phyloP scores from a whole-genome alignment of 345 rosid species.

The Melaleuca alternifolia region DNA sequence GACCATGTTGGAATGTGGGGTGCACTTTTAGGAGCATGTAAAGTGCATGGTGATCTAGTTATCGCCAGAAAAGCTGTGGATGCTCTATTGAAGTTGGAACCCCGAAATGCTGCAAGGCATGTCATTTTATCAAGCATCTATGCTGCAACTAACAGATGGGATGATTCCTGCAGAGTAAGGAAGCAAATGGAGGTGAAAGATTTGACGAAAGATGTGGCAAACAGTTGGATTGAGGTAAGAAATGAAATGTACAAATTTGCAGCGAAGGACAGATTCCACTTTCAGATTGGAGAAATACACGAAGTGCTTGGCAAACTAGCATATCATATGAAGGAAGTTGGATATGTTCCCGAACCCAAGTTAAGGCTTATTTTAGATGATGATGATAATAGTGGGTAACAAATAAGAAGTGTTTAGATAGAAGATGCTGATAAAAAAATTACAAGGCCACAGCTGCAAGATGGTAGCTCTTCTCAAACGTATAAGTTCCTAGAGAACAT shows the following conservation, averaged over 20 bases:
- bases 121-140: conserved; percentile 34
- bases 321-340: conserved; percentile 24
- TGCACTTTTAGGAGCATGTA: conserved; percentile 30
- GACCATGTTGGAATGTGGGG: conserved; percentile 36
- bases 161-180: conserved; percentile 22
- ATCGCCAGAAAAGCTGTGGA: conserved; percentile 31
- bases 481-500: not conserved
- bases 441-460: not conserved
- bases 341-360: not conserved
- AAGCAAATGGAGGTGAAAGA: conserved; percentile 21
- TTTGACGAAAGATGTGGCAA: conserved; percentile 24
- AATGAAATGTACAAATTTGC: conserved; percentile 26
- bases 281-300: conserved; percentile 9
- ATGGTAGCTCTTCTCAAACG: not conserved
- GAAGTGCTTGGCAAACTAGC: conserved; percentile 8
- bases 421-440: not conserved
- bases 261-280: conserved; percentile 20
- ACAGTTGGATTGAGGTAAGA: conserved; percentile 37
- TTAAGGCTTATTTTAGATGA: not conserved
- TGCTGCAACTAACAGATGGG: conserved; percentile 31
- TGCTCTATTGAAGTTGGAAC: conserved; percentile 24
- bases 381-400: not conserved
- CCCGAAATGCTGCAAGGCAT: conserved; percentile 28
- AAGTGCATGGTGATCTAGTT: conserved; percentile 18
- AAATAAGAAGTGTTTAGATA: not conserved